Evolutionary conservation across 495 filamentous ascomycete genomes (phyloP), one percentile per base, ranked within the genome.

Genomic region (Xylaria intraflava): DNA sequence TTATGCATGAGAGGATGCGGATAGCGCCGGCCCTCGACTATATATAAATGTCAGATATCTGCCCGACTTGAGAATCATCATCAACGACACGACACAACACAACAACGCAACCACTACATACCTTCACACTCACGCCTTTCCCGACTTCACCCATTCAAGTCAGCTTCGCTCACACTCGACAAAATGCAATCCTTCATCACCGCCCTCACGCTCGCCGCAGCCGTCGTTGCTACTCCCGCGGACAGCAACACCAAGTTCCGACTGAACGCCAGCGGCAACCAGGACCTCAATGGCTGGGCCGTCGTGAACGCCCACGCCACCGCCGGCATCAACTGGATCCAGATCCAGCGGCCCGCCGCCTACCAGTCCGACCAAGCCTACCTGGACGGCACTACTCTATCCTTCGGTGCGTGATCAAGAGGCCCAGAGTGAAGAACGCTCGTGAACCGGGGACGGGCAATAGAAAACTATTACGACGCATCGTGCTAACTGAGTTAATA

Each of bases 131-230:
- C n/a, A n/a, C 20, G 5, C 6, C 8, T 44, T 27, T 46, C 30
- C 35, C 4, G n/a, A 5, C 36, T 35, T 0, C 8, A 44, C 26
- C 24, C 3, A 14, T 5, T 44, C 42, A n/a, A n/a, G n/a, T n/a
- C n/a, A n/a, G n/a, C n/a, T n/a, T n/a, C n/a, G 9, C 6, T 17
- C 3, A 43, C 7, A 7, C 6, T n/a, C 40, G 14, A 16, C 41
- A 54, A 47, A 41, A 54, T 54, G 51, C 51, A 33, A 2, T 48
- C 43, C 45, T 48, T 48, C 17, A n/a, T 54, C 38, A 17, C 51
- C 19, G 42, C 51, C 17, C 35, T 53, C 26, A 14, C 51, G 14
- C 51, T 53, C 6, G 43, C 42, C 10, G 43, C 31, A 29, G 45
- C 35, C 5, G 22, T 35, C 17, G 29, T 54, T 3, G 51, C 51